Evolutionary conservation across 495 filamentous ascomycete genomes (phyloP).

Genomic region (Mytilinidion resinicola): DNA sequence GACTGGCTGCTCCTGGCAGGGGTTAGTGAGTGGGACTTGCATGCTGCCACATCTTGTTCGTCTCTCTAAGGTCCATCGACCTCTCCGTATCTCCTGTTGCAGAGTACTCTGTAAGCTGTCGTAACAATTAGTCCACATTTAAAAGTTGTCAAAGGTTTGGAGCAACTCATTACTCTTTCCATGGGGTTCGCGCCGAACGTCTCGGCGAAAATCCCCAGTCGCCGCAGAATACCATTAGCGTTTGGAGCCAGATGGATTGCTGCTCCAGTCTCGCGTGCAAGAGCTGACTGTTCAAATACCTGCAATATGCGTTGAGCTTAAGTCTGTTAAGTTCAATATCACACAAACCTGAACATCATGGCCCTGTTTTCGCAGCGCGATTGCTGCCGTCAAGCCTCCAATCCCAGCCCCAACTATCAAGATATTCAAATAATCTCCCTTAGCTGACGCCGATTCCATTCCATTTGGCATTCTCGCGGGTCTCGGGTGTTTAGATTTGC

Average conservation of each 20-base stretch:
- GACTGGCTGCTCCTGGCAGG: background rate
- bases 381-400: conserved; percentile 15
- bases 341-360: conserved; percentile 3
- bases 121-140: background rate
- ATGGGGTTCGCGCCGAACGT: conserved; percentile 10
- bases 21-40: background rate
- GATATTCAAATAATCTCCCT: conserved; percentile 3
- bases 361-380: conserved; percentile 12
- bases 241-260: conserved; percentile 23
- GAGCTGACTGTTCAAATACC: conserved; percentile 16
- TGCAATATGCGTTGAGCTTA: background rate
- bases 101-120: conserved; percentile 25
- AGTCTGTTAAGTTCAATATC: too few species aligned
- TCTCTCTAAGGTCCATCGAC: conserved; percentile 8
- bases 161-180: background rate
- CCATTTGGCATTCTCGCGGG: too few species aligned
- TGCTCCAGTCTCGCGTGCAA: conserved; percentile 18
- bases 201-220: conserved; percentile 15
- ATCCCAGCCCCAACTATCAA: conserved; percentile 20
- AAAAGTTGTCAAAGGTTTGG: too few species aligned
- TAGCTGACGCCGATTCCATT: too few species aligned
- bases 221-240: conserved; percentile 15
- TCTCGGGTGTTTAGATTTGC: too few species aligned
- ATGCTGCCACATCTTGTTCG: conserved; percentile 28
- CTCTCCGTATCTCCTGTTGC: conserved; percentile 13